Evolutionary conservation across 176 grass and related monocot genomes (phyloP).

Genomic region (Panicum miliaceum): DNA sequence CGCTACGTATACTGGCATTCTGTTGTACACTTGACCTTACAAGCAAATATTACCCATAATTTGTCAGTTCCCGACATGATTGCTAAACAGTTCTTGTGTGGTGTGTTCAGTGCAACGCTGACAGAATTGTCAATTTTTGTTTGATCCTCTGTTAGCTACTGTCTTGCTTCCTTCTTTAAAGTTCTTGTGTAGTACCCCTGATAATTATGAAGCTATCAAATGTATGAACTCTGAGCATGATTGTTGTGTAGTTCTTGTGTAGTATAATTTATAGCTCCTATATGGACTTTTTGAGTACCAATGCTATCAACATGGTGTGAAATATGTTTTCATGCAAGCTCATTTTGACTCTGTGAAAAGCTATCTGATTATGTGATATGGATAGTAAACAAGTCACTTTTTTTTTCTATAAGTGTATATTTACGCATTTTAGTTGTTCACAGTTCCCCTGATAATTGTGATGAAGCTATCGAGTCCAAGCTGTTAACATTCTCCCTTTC

Average conservation of each 20-base stretch:
- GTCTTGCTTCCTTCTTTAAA: background rate
- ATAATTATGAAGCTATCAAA: background rate
- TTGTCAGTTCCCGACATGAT: slow-evolving; percentile 5
- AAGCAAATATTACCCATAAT: slow-evolving; percentile 35
- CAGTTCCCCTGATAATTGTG: background rate
- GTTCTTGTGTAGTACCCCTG: too few relatives aligned
- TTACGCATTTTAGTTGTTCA: background rate
- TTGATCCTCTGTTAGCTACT: background rate
- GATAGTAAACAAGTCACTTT: background rate
- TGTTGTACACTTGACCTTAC: slow-evolving; percentile 26
- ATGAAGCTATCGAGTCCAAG: slow-evolving; percentile 12
- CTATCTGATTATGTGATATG: slow-evolving; percentile 4
- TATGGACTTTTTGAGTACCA: background rate
- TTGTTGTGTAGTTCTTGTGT: background rate
- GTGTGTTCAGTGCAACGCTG: background rate
- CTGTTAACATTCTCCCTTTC: slow-evolving; percentile 36
- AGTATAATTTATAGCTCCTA: background rate
- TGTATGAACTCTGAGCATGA: background rate
- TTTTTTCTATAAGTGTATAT: slow-evolving; percentile 7
- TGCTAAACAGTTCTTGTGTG: background rate
- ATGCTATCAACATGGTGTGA: background rate
- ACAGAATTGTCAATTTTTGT: slow-evolving; percentile 1
- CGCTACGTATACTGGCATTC: slow-evolving; percentile 3
- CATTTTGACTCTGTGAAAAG: background rate
- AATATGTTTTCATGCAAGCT: background rate